Base-by-base conservation (phyloP, 2,329 filamentous ascomycete genomes). In the Scopulariopsis brevicaulis region DNA sequence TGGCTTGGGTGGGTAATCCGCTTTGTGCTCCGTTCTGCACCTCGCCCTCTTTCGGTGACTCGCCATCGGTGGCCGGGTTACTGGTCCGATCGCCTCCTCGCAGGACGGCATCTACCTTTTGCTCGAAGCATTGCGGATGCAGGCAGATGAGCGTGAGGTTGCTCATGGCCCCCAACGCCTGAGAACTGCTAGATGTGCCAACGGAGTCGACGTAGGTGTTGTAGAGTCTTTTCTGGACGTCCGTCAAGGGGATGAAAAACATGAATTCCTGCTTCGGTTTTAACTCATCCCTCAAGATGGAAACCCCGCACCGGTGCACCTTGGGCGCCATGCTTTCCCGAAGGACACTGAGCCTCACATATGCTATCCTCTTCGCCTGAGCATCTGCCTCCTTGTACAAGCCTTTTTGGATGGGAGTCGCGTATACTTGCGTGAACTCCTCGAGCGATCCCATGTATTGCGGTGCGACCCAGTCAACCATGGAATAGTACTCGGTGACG, bases 381-480 rank as follows among this genome's bases (percentile, higher is more conserved):
- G 60, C 20, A 0, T 70, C 74, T 65, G 87, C 91, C 61, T 93
- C 87, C 1, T 70, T 66, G 59, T 81, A 87, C 1, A 92, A 76
- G 1, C 92, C 92, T 12, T 79, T 73, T 57, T 85, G 77, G 62
- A 96, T 96, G 0, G 89, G 89, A 3, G 77, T 78, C 5, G 83
- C 80, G 66, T 87, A 96, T n/a, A 84, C 80, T 0, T 76, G 68
- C 22, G 76, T 79, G 68, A 96, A 96, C 65, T 92, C 86, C 0
- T 70, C 65, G 11, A 78, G 70, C 3, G 81, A 77, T 0, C 90
- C 90, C 2, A 96, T 76, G 67, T 89, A 96, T 25, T 82, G 83
- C 0, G 89, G 88, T 1, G 89, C 85, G 55, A 94, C 84, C 90
- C 90, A 96, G 62, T 92, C 81, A 59, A 96, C 86, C 82, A 96